Evolutionary conservation across 1,139 yeast genomes (phyloP).

Genomic region (Hyphopichia buzzinii): DNA sequence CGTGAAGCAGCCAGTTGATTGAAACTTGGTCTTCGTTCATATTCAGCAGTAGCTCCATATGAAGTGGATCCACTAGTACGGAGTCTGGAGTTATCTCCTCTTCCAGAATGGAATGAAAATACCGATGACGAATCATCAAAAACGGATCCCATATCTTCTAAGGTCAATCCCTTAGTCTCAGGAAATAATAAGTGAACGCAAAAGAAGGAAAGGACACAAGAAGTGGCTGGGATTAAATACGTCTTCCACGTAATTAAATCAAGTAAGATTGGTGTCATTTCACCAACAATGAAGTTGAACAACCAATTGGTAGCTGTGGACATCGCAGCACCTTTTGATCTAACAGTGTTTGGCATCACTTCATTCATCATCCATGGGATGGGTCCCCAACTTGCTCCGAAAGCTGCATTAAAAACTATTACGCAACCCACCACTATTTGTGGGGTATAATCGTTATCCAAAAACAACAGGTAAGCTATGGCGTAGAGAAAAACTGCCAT

Average conservation of each 20-base stretch:
- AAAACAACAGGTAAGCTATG: slow-evolving; percentile 65
- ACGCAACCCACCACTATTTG: slow-evolving; percentile 72
- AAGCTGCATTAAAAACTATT: slow-evolving; percentile 76
- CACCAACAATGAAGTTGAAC: slow-evolving; percentile 91
- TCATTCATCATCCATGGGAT: slow-evolving; percentile 94
- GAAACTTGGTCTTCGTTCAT: not conserved
- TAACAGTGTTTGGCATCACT: slow-evolving; percentile 80
- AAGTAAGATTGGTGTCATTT: slow-evolving; percentile 82
- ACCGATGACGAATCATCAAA: slow-evolving; percentile 47
- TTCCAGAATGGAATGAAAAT: slow-evolving; percentile 43
- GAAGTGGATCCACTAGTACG: not conserved
- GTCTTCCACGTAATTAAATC: slow-evolving; percentile 77
- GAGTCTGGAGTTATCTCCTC: not conserved
- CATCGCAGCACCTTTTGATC: slow-evolving; percentile 89
- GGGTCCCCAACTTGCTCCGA: slow-evolving; percentile 93
- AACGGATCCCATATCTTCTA: slow-evolving; percentile 55
- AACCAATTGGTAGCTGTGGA: slow-evolving; percentile 95
- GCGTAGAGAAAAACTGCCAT: slow-evolving; percentile 72
- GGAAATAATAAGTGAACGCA: slow-evolving; percentile 52
- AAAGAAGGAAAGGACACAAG: slow-evolving; percentile 67
- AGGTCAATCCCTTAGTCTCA: slow-evolving; percentile 53
- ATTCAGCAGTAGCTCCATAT: slow-evolving; percentile 1
- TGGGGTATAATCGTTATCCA: slow-evolving; percentile 64
- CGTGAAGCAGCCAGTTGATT: slow-evolving; percentile 35
- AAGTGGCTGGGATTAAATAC: slow-evolving; percentile 75